Base-by-base conservation (phyloP, 805 yeast genomes). In the Blastobotrys chiropterorum region DNA sequence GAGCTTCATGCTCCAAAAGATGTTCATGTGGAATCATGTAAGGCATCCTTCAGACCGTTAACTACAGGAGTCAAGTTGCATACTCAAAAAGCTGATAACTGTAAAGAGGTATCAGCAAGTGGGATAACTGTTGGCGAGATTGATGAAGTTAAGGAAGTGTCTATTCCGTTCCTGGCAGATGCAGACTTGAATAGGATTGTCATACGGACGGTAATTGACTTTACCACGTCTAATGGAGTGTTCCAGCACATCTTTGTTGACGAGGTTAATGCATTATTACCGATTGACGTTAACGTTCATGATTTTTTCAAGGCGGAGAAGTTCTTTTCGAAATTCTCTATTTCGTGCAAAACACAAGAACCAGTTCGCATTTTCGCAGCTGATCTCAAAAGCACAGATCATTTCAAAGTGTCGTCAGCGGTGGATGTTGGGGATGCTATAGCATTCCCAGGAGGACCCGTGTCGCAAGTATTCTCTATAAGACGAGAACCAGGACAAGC, bases 241-340 rank as follows among this genome's bases (percentile, higher is more conserved):
- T 57, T 44, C 39, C 49, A 48, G n/a, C 53, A 57, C 30, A 56
- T 60, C 47, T 57, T 63, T 47, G 16, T 63, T 47, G 56, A 61
- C 30, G 59, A 60, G 1, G 53, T 85, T 3, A 83, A 84, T 53
- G 77, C 82, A 3, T 67, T 78, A 0, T 69, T 87, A 39, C 72
- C 78, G 3, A 69, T 86, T 5, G 83, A 89, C 0, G 94, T 86
- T 0, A 81, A 88, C 2, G 95, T 86, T 1, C 92, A 86, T 60
- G 96, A 88, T 63, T 80, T 83, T 8, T 86, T 86, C 70, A 78
- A 80, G 56, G 65, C 77, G 2, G 64, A 76, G 15, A 68, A 72
- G 26, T 67, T 87, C 1, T 83, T 78, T 56, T 81, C 89, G 3
- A 84, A 82, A 58, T 88, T 85, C 62, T 79, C 84, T 13, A 74